Base-by-base conservation (phyloP, 2,329 filamentous ascomycete species). In the Coniella vitis region DNA sequence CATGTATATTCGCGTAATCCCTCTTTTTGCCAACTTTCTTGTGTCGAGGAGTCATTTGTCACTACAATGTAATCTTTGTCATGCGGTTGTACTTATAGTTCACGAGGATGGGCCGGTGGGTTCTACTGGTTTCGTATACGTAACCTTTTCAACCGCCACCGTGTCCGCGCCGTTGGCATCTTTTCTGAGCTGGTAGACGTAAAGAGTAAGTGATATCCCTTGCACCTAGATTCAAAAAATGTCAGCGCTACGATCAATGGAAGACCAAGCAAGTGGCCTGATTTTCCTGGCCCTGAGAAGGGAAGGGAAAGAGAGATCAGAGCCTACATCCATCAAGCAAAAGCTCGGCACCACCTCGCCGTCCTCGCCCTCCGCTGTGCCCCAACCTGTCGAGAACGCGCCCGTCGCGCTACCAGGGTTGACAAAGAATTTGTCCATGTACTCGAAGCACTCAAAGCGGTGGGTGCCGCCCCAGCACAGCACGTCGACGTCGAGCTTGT, bases 291-390 rank as follows among this genome's bases (percentile, higher is more conserved):
- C 13, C 38, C 13, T 20, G 12, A 12, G 7, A 17, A 7, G 35
- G 7, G 37, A 20, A 12, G 4, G n/a, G n/a, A 21, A 7, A 42
- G 5, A 32, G 39, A 16, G 36, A 21, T 48, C 16, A n/a, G 8
- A 47, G 84, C 89, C 73, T 67, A 96, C 90, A 78, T 97, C 91
- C 91, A 97, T 96, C 66, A 97, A 70, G 63, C 93, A 95, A 68
- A 97, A 96, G 65, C 90, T 95, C 21, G 91, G 91, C 49, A 83
- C 84, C 20, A 86, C 86, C 48, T 91, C 86, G 62, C 87, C 81
- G n/a, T 69, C 73, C 36, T 76, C 77, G 62, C 87, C 81, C 20
- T 69, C 73, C 25, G 76, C 77, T 45, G 70, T 69, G 17, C 69
- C 70, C 74, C 78, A 83, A 17, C 76, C 75, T 1, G 75, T 76